A percentile compares a stretch with the other conserved stretches of the same genome.
phyloP scores from a whole-genome alignment of 2,329 filamentous ascomycete species.

The Fonsecaea erecta region DNA sequence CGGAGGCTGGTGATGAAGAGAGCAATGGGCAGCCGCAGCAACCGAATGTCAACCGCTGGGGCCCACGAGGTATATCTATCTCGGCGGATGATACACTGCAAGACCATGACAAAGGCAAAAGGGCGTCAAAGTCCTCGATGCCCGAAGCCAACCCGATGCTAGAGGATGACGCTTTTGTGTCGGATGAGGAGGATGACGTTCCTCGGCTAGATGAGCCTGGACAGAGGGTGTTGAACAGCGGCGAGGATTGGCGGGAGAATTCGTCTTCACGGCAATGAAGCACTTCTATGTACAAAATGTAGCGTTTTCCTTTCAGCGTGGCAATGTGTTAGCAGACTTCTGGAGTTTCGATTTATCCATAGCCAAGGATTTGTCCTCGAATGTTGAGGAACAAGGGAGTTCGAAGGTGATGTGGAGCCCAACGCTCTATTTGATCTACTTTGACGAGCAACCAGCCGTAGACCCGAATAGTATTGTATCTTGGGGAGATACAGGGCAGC shows the following conservation, averaged over 20 bases:
- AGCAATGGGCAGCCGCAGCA: conserved; percentile 23
- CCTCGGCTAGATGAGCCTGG: conserved; percentile 27
- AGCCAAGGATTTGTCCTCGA: background rate
- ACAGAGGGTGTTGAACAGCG: conserved; percentile 35
- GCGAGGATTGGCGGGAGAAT: conserved; percentile 32
- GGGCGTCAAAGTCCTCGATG: background rate
- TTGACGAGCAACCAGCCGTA: background rate
- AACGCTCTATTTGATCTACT: background rate
- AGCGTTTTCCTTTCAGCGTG: background rate
- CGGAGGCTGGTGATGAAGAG: conserved; percentile 35
- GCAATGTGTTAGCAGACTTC: background rate
- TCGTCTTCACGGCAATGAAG: conserved; percentile 16
- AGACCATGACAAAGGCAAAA: conserved; percentile 34
- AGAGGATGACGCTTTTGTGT: conserved; percentile 35
- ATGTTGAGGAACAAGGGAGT: background rate
- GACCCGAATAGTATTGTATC: background rate
- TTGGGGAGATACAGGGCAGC: background rate
- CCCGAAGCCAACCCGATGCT: conserved; percentile 33
- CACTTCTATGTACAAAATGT: conserved; percentile 17
- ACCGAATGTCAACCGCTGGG: conserved; percentile 55
- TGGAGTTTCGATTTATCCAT: background rate
- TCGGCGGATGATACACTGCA: conserved; percentile 60
- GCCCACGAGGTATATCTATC: conserved; percentile 62
- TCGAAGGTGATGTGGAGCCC: background rate
- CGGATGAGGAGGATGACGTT: conserved; percentile 36